Evolutionary conservation across 2,329 filamentous ascomycete species (phyloP).

Genomic region (Fusarium sp.): DNA sequence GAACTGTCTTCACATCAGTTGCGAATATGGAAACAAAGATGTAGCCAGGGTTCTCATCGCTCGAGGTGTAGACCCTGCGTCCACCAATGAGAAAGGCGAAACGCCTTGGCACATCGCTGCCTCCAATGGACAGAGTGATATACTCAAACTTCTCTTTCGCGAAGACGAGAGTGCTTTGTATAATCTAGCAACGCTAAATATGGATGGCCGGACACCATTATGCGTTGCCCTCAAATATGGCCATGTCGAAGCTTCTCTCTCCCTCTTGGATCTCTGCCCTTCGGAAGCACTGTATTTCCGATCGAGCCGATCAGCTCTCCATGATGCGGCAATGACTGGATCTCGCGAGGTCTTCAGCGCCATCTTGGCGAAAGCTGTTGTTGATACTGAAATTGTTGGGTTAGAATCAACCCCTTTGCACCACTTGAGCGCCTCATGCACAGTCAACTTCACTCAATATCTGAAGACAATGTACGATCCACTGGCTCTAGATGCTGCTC

Average conservation of each 20-base stretch:
- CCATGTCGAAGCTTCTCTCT: background rate
- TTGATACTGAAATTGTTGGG: fast-evolving
- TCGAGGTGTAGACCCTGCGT: background rate
- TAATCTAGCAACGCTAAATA: background rate
- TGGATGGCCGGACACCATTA: background rate
- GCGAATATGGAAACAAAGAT: background rate
- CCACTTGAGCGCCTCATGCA: background rate
- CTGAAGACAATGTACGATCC: background rate
- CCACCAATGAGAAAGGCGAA: background rate
- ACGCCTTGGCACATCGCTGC: background rate
- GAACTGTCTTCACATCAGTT: background rate
- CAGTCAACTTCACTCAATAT: background rate
- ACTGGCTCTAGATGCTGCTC: background rate
- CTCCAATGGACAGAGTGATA: background rate
- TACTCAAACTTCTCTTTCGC: background rate
- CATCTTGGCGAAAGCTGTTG: background rate
- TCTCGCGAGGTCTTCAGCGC: background rate
- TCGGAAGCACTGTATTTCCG: background rate
- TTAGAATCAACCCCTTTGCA: background rate
- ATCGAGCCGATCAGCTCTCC: background rate
- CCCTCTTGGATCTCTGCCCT: background rate
- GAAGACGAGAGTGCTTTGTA: background rate
- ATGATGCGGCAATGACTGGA: background rate
- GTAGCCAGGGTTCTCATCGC: background rate
- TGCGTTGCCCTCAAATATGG: background rate